Conservation (phyloP, 768 basidiomycete species). For the Psilocybe cyanescens region DNA sequence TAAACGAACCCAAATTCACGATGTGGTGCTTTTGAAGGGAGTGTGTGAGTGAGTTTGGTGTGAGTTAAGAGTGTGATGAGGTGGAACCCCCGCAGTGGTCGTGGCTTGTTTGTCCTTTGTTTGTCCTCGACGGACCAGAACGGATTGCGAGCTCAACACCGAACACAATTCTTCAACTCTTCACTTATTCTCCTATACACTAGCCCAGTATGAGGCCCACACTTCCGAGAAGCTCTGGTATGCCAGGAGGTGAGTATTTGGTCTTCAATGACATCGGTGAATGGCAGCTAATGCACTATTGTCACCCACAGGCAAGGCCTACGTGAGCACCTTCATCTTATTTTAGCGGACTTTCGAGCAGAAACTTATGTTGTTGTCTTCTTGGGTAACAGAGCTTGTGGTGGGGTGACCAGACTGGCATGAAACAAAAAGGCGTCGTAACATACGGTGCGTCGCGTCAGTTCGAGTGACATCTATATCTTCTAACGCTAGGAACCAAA, state of each 20-base stretch:
- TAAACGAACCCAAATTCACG: neutral
- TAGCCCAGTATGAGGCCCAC: constrained; percentile 64
- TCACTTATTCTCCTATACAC: constrained; percentile 20
- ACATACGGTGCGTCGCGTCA: constrained; percentile 71
- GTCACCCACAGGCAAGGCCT: constrained; percentile 66
- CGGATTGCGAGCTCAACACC: constrained; percentile 27
- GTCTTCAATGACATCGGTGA: neutral
- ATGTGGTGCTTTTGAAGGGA: neutral
- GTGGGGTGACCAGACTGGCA: constrained; percentile 82
- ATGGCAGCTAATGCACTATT: constrained; percentile 5
- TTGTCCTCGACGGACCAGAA: constrained; percentile 36
- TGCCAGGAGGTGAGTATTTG: constrained; percentile 77
- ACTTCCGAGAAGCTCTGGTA: constrained; percentile 63
- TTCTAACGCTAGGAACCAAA: neutral
- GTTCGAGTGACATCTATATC: neutral
- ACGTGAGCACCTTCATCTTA: constrained; percentile 54
- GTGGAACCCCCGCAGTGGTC: constrained; percentile 4
- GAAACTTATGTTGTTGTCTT: constrained; percentile 3
- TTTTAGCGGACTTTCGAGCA: neutral
- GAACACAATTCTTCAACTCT: constrained; percentile 19
- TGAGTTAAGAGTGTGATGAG: constrained; percentile 6
- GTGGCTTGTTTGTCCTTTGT: constrained; percentile 31
- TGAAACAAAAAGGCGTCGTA: constrained; percentile 73
- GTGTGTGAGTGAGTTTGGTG: neutral
- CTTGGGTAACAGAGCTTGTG: constrained; percentile 65